These are phyloP conservation scores for Paratinospora sagittata DNA, from an alignment of 164 flowering plant genomes.

Conservation along the genomic window DNA sequence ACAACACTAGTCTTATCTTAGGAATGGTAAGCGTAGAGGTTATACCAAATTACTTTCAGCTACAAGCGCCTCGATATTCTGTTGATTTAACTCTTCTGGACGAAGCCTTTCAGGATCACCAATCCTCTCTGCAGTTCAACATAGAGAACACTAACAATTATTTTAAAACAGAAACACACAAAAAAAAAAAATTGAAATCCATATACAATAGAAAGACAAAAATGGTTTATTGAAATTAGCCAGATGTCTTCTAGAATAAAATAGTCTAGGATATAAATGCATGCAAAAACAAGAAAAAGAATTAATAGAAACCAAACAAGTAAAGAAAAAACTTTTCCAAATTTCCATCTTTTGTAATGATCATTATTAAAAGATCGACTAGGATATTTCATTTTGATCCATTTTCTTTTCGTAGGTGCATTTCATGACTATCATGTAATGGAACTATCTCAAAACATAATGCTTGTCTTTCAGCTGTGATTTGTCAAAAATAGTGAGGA, in stretches of 20 bases:
- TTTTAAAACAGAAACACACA: background rate
- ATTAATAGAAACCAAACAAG: background rate
- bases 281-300: background rate
- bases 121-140: conserved; percentile 44
- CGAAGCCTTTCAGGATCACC: conserved; percentile 82
- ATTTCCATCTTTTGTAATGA: background rate
- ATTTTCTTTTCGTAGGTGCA: too few species aligned
- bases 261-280: background rate
- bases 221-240: background rate
- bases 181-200: background rate
- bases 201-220: background rate
- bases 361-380: background rate
- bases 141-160: background rate
- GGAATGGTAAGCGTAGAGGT: conserved; percentile 4
- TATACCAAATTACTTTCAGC: conserved; percentile 92
- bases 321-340: background rate
- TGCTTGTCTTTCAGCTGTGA: too few species aligned
- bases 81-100: conserved; percentile 97
- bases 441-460: too few species aligned
- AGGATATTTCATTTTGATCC: background rate
- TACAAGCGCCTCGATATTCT: conserved; percentile 93
- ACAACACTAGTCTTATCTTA: background rate
- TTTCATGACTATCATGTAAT: too few species aligned
- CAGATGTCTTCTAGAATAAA: background rate
- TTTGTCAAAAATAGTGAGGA: too few species aligned